Evolutionary conservation across 768 basidiomycete genomes (phyloP).

Genomic region (Lepiota venenata): DNA sequence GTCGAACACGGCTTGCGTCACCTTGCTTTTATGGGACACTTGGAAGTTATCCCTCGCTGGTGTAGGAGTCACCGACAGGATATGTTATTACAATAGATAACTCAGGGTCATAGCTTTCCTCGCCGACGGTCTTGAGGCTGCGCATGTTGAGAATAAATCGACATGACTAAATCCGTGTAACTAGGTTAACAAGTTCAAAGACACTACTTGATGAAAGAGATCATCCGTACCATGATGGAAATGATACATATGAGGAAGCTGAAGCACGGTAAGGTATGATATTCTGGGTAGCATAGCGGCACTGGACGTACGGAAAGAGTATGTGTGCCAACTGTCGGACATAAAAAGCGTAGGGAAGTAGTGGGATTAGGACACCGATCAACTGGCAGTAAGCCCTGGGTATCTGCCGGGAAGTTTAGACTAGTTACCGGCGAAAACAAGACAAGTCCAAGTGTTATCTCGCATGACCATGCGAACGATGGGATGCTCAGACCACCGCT

Average conservation of each 20-base stretch:
- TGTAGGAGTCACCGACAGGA: neutral
- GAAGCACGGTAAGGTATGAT: neutral
- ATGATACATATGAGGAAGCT: neutral
- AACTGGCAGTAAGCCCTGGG: neutral
- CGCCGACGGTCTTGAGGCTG: neutral
- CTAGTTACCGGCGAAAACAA: neutral
- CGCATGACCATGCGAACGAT: neutral
- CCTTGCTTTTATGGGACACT: neutral
- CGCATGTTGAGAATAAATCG: slow-evolving; percentile 1
- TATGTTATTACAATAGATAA: neutral
- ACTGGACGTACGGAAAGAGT: neutral
- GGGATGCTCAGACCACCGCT: neutral
- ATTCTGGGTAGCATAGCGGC: neutral
- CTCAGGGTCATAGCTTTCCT: neutral
- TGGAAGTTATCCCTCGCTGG: neutral
- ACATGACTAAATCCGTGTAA: neutral
- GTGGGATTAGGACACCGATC: neutral
- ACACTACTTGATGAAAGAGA: too few species aligned
- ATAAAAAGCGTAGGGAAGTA: neutral
- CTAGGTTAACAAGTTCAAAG: too few species aligned
- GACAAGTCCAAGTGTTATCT: neutral
- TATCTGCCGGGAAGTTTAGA: too few species aligned
- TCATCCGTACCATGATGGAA: neutral
- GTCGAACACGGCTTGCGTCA: too few species aligned
- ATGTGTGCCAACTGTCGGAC: neutral